Base-by-base conservation (phyloP, 805 yeast genomes). In the Kuraishia cidri region DNA sequence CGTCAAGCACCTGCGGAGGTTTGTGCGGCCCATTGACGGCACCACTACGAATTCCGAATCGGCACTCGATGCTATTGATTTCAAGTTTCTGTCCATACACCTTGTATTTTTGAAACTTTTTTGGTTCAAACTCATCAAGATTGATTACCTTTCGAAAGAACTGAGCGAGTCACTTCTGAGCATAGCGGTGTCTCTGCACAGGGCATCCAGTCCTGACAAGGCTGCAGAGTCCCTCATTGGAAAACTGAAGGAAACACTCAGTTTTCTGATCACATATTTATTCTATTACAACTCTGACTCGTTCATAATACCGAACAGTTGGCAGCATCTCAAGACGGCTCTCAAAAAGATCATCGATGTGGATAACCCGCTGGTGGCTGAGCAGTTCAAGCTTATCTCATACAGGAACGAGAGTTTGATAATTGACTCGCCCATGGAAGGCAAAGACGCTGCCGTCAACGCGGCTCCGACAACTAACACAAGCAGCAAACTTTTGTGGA, bases 381-480 rank as follows among this genome's bases (percentile, higher is more conserved):
- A 69, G 27, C 80, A 75, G 36, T 63, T 76, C 31, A 76, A 76
- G 32, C 47, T 79, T 20, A 70, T 80, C 4, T 68, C 75, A 32
- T 78, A 75, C 45, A 57, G 88, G 46, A 81, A 81, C 48, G 86
- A 80, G 54, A 78, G 86, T 3, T 57, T 81, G 33, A 75, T 77
- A 66, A 60, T 75, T 29, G 75, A 72, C 45, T 58, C 32, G 13
- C 32, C 38, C 10, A 7, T 27, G 12, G 21, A n/a, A 19, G 18
- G 17, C 5, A 12, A 8, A 4, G 23, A 24, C 21, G 33, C 14
- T 12, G 29, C n/a, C 11, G 13, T 12, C 13, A 21, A 5, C 18
- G 26, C 14, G 14, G 8, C 6, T 12, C n/a, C n/a, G n/a, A n/a
- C n/a, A n/a, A n/a, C n/a, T n/a, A n/a, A n/a, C n/a, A 18, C 16